Percentiles rank a stretch among this genome's conserved stretches.
Conservation (phyloP, 1,284 basidiomycete genomes). For the Peniophora sp. region DNA sequence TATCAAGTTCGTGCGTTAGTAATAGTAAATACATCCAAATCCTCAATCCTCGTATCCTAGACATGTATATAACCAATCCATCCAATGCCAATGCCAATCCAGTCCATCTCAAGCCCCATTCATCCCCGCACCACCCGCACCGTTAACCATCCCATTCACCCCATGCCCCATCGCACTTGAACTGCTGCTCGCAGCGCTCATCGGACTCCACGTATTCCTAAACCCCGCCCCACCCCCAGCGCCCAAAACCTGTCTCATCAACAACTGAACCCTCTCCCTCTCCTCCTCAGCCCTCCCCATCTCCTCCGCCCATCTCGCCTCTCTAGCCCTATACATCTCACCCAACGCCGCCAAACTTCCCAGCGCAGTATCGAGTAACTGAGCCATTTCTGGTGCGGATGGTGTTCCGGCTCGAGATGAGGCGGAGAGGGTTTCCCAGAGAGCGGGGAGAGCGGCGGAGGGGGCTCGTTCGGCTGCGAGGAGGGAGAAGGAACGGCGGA, state of each 20-base stretch:
- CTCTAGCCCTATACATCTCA: constrained; percentile 57
- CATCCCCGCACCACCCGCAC: too few relatives aligned
- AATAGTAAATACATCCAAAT: too few relatives aligned
- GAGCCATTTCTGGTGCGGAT: constrained; percentile 48
- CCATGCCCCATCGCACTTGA: too few relatives aligned
- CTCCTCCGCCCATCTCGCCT: constrained; percentile 62
- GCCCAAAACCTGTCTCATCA: constrained; percentile 59
- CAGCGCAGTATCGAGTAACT: constrained; percentile 55
- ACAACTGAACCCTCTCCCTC: constrained; percentile 53
- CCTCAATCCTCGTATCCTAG: too few relatives aligned
- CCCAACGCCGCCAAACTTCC: constrained; percentile 55
- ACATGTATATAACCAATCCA: too few relatives aligned
- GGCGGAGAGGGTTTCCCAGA: constrained; percentile 46
- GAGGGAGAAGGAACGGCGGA: constrained; percentile 49
- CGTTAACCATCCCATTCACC: too few relatives aligned
- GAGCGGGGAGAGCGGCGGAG: constrained; percentile 41
- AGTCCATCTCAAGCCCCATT: too few relatives aligned
- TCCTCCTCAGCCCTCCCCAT: constrained; percentile 58
- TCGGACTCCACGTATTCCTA: too few relatives aligned
- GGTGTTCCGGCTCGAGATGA: constrained; percentile 47
- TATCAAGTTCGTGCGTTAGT: too few relatives aligned
- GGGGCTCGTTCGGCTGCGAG: constrained; percentile 50
- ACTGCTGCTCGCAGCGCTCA: too few relatives aligned
- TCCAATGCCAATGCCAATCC: too few relatives aligned
- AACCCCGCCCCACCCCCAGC: not conserved